Evolutionary conservation across 306 rosid species (phyloP).

Genomic region (Begonia masoniana): DNA sequence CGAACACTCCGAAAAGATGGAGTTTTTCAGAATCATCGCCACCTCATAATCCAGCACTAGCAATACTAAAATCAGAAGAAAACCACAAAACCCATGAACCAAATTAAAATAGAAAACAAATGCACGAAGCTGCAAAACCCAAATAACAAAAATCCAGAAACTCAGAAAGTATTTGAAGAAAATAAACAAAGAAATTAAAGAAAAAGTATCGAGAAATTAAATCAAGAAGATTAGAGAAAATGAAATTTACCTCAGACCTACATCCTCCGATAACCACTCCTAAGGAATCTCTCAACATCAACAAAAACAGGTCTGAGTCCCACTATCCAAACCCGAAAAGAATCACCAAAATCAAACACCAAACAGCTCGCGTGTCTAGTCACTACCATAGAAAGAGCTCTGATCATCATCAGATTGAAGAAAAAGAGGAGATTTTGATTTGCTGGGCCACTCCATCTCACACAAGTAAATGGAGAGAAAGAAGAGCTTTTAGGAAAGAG

Average conservation of each 20-base stretch:
- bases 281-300: conserved; percentile 34
- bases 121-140: conserved; percentile 1
- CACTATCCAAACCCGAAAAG: conserved; percentile 22
- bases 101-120: neutral
- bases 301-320: conserved; percentile 21
- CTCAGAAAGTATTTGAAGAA: conserved; percentile 22
- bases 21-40: too few species aligned
- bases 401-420: conserved; percentile 65
- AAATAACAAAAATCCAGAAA: conserved; percentile 6
- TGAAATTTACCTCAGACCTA: conserved; percentile 74
- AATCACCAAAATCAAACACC: conserved; percentile 13
- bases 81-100: conserved; percentile 1
- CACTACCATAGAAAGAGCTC: conserved; percentile 57
- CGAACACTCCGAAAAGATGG: too few species aligned
- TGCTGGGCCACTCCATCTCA: conserved; percentile 22
- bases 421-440: conserved; percentile 45
- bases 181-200: conserved; percentile 10
- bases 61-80: conserved; percentile 13
- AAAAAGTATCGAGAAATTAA: conserved; percentile 18
- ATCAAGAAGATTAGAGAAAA: conserved; percentile 14
- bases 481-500: conserved; percentile 20
- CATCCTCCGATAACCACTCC: conserved; percentile 32
- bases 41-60: conserved; percentile 6
- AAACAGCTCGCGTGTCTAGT: conserved; percentile 40
- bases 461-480: conserved; percentile 6